Evolutionary conservation across 352 stramenopile genomes (phyloP), one percentile per base, ranked within the genome.

Genomic region (Elongisporangium senticosum): DNA sequence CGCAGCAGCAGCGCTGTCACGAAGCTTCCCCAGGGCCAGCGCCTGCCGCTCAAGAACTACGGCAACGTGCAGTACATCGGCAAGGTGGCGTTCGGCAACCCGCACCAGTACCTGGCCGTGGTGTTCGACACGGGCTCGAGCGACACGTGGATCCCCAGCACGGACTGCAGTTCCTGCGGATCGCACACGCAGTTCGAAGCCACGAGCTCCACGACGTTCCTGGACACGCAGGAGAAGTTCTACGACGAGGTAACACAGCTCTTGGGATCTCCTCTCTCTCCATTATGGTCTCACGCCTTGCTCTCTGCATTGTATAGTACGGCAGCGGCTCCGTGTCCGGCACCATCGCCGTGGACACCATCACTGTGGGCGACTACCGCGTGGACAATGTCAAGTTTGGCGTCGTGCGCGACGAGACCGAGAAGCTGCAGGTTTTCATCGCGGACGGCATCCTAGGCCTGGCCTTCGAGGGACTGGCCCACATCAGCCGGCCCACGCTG

Each of bases 391-490:
- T 93, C 39, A 74, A 73, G 40, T 95, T 96, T 53, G 88, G 86
- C 7, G 72, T 93, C 49, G 75, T 89, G 21, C 63, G 68, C 4
- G 70, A 83, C 26, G 81, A 93, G 63, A 87, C 69, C 17, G 74
- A 87, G 64, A 77, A 80, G 62, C 65, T 93, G 21, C 77, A 88
- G 66, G 75, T 77, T 47, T 96, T 96, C 57, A 74, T 95, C 21
- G 88, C 89, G 21, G 89, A 96, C 65, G 87, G 89, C 20, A 93
- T 96, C 60, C 88, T 93, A 43, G 89, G 88, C 3, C 56, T 96
- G 17, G 87, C 70, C 2, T 96, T 96, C 53, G 75, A 88, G 49
- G 84, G 84, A n/a, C 77, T 96, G 7, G 85, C 85, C 49, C 87
- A 92, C 61, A 92, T 96, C 61, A 95, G 74, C 51, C 76, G 79